A percentile compares a stretch with the other conserved stretches of the same genome.
phyloP scores from a whole-genome alignment of 192 early-diverging fungal genomes.

The Dissophora ornata region DNA sequence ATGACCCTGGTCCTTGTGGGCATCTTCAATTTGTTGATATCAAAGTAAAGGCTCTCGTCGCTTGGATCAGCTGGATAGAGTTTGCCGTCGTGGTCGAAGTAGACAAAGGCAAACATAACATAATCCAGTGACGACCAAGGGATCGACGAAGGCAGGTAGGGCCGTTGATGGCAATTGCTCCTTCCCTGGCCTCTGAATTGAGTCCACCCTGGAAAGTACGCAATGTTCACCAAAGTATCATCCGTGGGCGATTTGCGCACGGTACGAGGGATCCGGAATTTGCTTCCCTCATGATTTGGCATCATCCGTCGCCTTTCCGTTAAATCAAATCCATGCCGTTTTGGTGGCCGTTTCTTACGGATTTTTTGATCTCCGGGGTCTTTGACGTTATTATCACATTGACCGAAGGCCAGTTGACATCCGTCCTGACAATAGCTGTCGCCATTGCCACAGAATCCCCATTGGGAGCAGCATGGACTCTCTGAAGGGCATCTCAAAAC shows the following conservation, averaged over 20 bases:
- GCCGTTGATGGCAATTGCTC: slow-evolving; percentile 31
- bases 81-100: slow-evolving; percentile 54
- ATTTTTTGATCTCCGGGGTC: no score
- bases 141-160: slow-evolving; percentile 62
- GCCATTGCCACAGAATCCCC: slow-evolving; percentile 32
- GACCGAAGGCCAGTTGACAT: slow-evolving; percentile 23
- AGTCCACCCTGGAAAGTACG: slow-evolving; percentile 45
- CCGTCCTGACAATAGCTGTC: slow-evolving; percentile 14
- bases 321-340: slow-evolving; percentile 34
- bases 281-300: slow-evolving; percentile 7
- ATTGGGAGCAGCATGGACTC: slow-evolving; percentile 33
- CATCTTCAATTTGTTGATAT: slow-evolving; percentile 57
- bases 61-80: slow-evolving; percentile 64
- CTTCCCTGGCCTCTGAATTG: slow-evolving; percentile 36
- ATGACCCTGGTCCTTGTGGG: slow-evolving; percentile 56
- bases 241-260: slow-evolving; percentile 11
- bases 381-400: slow-evolving; percentile 5
- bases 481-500: slow-evolving; percentile 7
- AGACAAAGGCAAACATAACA: slow-evolving; percentile 55
- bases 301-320: slow-evolving; percentile 2
- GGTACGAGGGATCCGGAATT: slow-evolving; percentile 23
- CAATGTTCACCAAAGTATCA: slow-evolving; percentile 31
- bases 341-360: no score
- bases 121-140: slow-evolving; percentile 70
- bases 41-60: slow-evolving; percentile 40